These are phyloP conservation scores for Fusarium succisae DNA, from an alignment of 2,329 filamentous ascomycete species.

Conservation along the genomic window DNA sequence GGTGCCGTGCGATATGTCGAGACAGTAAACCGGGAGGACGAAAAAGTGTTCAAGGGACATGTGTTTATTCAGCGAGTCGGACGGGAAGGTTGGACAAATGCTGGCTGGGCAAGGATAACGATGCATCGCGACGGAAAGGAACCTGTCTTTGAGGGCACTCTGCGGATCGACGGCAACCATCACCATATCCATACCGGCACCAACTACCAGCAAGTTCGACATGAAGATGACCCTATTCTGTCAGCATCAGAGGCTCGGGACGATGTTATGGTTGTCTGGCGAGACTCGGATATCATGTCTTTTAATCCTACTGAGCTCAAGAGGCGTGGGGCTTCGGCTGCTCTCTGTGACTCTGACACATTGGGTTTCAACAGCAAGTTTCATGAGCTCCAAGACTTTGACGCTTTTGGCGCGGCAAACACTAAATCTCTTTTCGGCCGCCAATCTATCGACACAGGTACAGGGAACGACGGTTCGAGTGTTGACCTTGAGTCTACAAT, in stretches of 20 bases:
- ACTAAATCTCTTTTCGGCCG: constrained; percentile 76
- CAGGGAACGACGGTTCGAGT: constrained; percentile 74
- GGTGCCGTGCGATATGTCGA: constrained; percentile 75
- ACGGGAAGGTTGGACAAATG: constrained; percentile 75
- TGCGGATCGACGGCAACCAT: constrained; percentile 81
- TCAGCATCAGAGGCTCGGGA: constrained; percentile 58
- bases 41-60: constrained; percentile 86
- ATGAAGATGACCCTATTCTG: constrained; percentile 75
- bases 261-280: constrained; percentile 89
- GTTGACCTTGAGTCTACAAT: constrained; percentile 83
- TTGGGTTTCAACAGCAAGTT: constrained; percentile 81
- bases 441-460: constrained; percentile 72
- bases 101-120: constrained; percentile 87
- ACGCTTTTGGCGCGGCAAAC: constrained; percentile 68
- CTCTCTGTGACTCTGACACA: constrained; percentile 77
- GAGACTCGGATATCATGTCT: constrained; percentile 83
- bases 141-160: constrained; percentile 91
- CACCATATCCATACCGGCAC: constrained; percentile 85
- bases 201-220: constrained; percentile 78
- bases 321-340: constrained; percentile 63
- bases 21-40: constrained; percentile 73
- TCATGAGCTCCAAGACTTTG: constrained; percentile 59
- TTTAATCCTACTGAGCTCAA: constrained; percentile 67
- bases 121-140: constrained; percentile 78
- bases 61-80: constrained; percentile 73